Evolutionary conservation across 75 land plant genomes (phyloP).

Genomic region (Cupressus sempervirens): DNA sequence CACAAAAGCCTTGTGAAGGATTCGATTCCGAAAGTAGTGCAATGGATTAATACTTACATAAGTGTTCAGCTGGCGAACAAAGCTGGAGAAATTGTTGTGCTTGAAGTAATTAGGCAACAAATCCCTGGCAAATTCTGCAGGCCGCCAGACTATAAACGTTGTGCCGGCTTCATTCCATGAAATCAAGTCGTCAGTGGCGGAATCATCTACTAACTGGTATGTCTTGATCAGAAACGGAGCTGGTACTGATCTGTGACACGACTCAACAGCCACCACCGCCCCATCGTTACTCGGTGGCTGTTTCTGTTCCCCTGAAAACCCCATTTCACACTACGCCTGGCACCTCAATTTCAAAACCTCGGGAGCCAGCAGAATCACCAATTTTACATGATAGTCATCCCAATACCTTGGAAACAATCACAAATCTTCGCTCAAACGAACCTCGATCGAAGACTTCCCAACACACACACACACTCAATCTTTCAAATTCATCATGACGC

Average conservation of each 20-base stretch:
- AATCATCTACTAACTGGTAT: conserved; percentile 59
- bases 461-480: too few relatives aligned
- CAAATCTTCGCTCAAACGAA: neutral
- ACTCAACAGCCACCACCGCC: neutral
- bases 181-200: conserved; percentile 45
- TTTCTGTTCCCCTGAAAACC: neutral
- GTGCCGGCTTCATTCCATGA: conserved; percentile 53
- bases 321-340: neutral
- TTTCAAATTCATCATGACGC: too few relatives aligned
- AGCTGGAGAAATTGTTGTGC: conserved; percentile 77
- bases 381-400: neutral
- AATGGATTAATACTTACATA: conserved; percentile 36
- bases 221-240: conserved; percentile 64
- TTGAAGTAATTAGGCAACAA: conserved; percentile 63
- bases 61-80: conserved; percentile 75
- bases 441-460: too few relatives aligned
- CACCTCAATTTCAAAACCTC: neutral
- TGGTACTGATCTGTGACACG: conserved; percentile 27
- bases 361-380: neutral
- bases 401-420: neutral
- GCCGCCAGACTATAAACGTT: conserved; percentile 61
- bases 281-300: neutral
- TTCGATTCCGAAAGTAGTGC: neutral
- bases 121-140: conserved; percentile 58
- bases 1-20: neutral